phyloP scores from a whole-genome alignment of 208 protist species.

The Trypanosoma mega region DNA sequence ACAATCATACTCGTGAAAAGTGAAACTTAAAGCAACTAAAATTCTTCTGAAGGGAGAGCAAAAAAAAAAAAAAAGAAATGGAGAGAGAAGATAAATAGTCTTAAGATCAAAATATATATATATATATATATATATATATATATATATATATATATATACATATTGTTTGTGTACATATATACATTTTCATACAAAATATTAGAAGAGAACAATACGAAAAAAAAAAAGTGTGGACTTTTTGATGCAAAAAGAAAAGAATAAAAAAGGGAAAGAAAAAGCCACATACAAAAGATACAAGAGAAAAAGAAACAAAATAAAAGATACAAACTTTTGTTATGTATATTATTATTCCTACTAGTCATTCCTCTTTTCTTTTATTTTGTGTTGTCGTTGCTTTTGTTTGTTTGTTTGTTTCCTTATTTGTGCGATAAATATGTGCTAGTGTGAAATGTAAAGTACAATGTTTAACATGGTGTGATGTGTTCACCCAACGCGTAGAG shows the following conservation, averaged over 20 bases:
- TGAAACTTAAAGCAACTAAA: too few species aligned
- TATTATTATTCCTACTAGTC: not conserved
- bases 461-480: too few species aligned
- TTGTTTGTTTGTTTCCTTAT: too few species aligned
- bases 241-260: constrained; percentile 28
- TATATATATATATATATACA: constrained; percentile 11
- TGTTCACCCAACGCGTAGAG: too few species aligned
- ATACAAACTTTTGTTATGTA: not conserved
- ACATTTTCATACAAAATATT: constrained; percentile 24
- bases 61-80: too few species aligned
- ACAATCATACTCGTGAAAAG: too few species aligned
- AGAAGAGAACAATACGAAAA: too few species aligned
- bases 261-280: constrained; percentile 25
- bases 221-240: not conserved
- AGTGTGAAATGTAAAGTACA: too few species aligned
- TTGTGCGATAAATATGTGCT: too few species aligned
- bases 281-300: constrained; percentile 5
- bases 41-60: too few species aligned
- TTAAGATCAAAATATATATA: constrained; percentile 12
- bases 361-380: too few species aligned
- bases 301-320: constrained; percentile 1
- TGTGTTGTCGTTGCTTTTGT: too few species aligned
- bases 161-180: constrained; percentile 13
- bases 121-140: constrained; percentile 14
- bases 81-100: not conserved